Conservation (phyloP, 176 grass and related monocot genomes). For the Oryza officinalis region DNA sequence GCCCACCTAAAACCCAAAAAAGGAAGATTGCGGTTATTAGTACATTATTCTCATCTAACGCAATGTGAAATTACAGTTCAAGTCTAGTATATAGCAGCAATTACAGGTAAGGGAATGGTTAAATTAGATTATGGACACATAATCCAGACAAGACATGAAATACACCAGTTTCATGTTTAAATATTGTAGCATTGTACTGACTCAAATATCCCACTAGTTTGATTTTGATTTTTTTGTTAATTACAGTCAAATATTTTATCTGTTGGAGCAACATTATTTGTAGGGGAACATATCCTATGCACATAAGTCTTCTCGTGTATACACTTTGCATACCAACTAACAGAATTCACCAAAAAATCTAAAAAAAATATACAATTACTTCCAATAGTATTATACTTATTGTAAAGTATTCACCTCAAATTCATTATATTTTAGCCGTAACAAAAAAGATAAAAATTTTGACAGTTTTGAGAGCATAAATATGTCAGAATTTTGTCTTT, state of each 20-base stretch:
- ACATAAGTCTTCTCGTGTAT: too few relatives aligned
- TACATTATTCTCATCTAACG: background rate
- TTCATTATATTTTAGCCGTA: too few relatives aligned
- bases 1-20: slow-evolving; percentile 75
- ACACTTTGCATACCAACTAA: too few relatives aligned
- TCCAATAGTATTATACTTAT: too few relatives aligned
- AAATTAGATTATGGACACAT: background rate
- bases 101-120: background rate
- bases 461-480: too few relatives aligned
- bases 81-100: background rate
- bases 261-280: background rate
- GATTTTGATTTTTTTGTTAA: background rate
- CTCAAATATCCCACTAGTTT: background rate
- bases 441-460: too few relatives aligned
- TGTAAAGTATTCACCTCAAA: too few relatives aligned
- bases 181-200: background rate
- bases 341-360: too few relatives aligned
- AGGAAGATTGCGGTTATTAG: background rate
- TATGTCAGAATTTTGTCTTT: too few relatives aligned
- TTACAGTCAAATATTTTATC: background rate
- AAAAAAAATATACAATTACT: too few relatives aligned
- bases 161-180: background rate
- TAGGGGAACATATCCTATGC: too few relatives aligned
- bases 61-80: background rate
- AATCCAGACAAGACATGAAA: background rate